phyloP scores from a whole-genome alignment of 495 filamentous ascomycete species.

The Acidomyces sp. region DNA sequence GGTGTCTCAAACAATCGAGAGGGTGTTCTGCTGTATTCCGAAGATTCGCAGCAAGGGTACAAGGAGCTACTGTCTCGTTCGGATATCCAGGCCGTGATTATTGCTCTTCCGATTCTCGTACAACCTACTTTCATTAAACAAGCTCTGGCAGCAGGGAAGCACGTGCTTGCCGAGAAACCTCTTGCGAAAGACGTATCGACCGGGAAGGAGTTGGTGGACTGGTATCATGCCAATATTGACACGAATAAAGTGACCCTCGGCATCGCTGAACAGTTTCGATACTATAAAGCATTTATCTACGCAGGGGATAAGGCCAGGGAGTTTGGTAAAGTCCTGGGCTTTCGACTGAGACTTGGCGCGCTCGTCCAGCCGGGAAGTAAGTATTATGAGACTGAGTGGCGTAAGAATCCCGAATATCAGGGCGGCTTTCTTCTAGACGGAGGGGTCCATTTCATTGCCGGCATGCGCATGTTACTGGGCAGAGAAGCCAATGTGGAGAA shows the following conservation, averaged over 20 bases:
- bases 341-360: constrained; percentile 42
- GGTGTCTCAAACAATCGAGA: constrained; percentile 14
- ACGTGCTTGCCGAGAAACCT: constrained; percentile 75
- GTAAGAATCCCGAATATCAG: constrained; percentile 56
- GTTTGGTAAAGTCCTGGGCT: constrained; percentile 52
- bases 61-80: constrained; percentile 47
- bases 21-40: constrained; percentile 37
- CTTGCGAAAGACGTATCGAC: constrained; percentile 53
- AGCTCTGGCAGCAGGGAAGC: constrained; percentile 57
- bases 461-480: constrained; percentile 44
- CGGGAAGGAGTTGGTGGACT: constrained; percentile 48
- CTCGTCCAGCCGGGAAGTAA: constrained; percentile 44
- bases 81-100: constrained; percentile 57
- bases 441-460: constrained; percentile 61
- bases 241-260: constrained; percentile 40
- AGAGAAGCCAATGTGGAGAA: constrained; percentile 34
- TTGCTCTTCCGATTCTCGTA: constrained; percentile 50
- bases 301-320: constrained; percentile 43
- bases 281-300: constrained; percentile 42
- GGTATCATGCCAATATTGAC: constrained; percentile 42
- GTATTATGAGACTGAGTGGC: constrained; percentile 61
- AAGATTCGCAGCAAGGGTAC: constrained; percentile 47
- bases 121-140: constrained; percentile 47
- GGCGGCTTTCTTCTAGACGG: constrained; percentile 71
- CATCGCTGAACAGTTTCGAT: constrained; percentile 70